phyloP scores from a whole-genome alignment of 257 asterid genomes.

The Linderniella brevidens region DNA sequence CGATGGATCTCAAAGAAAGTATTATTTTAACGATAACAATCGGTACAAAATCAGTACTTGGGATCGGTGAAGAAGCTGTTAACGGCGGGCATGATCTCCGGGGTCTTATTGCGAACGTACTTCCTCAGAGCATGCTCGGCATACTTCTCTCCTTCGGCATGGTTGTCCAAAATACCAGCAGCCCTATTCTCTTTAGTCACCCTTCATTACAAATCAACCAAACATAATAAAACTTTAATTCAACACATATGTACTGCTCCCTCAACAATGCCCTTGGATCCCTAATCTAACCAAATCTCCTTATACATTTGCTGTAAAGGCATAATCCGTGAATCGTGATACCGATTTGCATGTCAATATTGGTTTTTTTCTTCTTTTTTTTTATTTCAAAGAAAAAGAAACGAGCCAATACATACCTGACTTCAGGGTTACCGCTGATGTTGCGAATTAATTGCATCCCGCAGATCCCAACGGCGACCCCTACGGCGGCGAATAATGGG shows the following conservation, averaged over 20 bases:
- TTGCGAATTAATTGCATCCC: conserved; percentile 83
- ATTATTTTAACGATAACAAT: no score
- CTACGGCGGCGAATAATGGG: conserved; percentile 79
- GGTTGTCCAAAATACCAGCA: conserved; percentile 42
- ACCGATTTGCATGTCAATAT: no score
- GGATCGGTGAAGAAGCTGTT: conserved; percentile 56
- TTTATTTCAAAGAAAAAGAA: neutral
- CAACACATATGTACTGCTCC: no score
- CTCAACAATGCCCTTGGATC: no score
- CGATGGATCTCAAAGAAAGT: no score
- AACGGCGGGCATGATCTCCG: conserved; percentile 71
- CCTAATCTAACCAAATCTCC: no score
- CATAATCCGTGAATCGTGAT: no score
- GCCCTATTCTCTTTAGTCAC: conserved; percentile 39
- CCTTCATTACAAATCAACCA: conserved; percentile 18
- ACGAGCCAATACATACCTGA: conserved; percentile 31
- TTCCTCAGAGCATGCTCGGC: conserved; percentile 50
- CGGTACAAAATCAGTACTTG: no score
- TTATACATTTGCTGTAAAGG: no score
- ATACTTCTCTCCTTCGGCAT: conserved; percentile 69
- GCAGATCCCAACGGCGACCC: conserved; percentile 80
- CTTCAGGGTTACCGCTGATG: conserved; percentile 67
- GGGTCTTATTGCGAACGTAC: conserved; percentile 72
- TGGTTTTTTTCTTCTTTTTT: neutral
- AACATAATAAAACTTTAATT: no score